Conservation (phyloP, 2,329 filamentous ascomycete species). For the Leptographium flavum region DNA sequence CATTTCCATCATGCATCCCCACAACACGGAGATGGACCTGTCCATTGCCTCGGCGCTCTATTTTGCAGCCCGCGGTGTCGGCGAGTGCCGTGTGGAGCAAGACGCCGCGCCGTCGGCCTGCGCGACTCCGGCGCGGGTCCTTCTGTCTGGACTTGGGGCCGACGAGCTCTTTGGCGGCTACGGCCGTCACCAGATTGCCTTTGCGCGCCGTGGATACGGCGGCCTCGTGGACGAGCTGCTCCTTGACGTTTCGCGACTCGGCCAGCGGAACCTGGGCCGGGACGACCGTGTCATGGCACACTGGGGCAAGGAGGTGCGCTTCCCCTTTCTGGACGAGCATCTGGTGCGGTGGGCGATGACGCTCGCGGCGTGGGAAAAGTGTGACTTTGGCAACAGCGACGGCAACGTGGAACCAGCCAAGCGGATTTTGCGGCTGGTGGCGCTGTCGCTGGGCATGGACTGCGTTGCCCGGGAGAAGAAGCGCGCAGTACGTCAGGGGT, state of each 20-base stretch:
- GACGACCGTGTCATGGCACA: slow-evolving; percentile 85
- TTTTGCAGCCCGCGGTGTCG: slow-evolving; percentile 71
- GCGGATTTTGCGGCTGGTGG: slow-evolving; percentile 62
- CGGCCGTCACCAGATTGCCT: slow-evolving; percentile 67
- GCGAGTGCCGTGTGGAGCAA: slow-evolving; percentile 24
- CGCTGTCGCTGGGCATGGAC: slow-evolving; percentile 57
- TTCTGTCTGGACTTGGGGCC: slow-evolving; percentile 85
- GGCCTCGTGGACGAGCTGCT: slow-evolving; percentile 71
- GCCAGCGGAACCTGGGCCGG: slow-evolving; percentile 85
- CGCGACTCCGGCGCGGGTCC: slow-evolving; percentile 57
- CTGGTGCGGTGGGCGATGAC: slow-evolving; percentile 70
- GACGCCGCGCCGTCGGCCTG: slow-evolving; percentile 1
- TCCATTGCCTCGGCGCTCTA: slow-evolving; percentile 92
- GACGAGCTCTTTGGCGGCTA: slow-evolving; percentile 96
- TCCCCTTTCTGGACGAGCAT: slow-evolving; percentile 79
- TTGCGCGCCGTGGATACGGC: slow-evolving; percentile 49
- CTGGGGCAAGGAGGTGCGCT: slow-evolving; percentile 79
- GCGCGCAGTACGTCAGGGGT: slow-evolving; percentile 48
- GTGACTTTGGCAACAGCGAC: slow-evolving; percentile 54
- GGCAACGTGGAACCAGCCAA: slow-evolving; percentile 60
- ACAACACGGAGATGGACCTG: slow-evolving; percentile 97
- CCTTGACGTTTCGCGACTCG: slow-evolving; percentile 72
- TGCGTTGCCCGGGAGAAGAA: slow-evolving; percentile 78
- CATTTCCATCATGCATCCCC: slow-evolving; percentile 69
- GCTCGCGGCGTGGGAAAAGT: slow-evolving; percentile 69